These are phyloP conservation scores for Fraxinus floribunda DNA, from an alignment of 305 asterid species.

Conservation along the genomic window DNA sequence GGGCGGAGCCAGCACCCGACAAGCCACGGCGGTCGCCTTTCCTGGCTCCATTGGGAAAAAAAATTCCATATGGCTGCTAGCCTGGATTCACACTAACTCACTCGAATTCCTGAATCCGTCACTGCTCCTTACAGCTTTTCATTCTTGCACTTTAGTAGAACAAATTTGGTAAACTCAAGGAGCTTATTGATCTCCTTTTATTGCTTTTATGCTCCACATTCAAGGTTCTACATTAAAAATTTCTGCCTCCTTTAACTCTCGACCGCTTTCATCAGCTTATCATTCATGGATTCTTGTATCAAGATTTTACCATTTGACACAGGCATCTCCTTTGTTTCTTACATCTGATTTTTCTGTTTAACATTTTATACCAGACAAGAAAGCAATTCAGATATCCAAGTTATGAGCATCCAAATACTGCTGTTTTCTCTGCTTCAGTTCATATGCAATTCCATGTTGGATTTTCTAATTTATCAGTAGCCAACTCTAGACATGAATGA, in stretches of 20 bases:
- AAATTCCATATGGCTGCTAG: no score
- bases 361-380: not conserved
- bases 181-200: not conserved
- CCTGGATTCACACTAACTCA: no score
- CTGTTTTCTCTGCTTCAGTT: not conserved
- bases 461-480: not conserved
- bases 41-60: no score
- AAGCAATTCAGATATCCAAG: not conserved
- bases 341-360: not conserved
- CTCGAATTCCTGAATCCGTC: no score
- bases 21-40: no score
- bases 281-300: not conserved
- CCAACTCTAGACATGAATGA: not conserved
- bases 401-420: not conserved
- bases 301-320: not conserved
- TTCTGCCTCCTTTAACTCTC: not conserved
- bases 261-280: not conserved
- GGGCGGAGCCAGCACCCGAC: no score
- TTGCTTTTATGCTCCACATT: not conserved
- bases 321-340: not conserved
- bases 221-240: not conserved
- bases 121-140: not conserved
- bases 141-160: not conserved
- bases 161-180: not conserved
- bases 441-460: not conserved